Base-by-base conservation (phyloP, 2,329 filamentous ascomycete species). In the Podosphaera fusca region DNA sequence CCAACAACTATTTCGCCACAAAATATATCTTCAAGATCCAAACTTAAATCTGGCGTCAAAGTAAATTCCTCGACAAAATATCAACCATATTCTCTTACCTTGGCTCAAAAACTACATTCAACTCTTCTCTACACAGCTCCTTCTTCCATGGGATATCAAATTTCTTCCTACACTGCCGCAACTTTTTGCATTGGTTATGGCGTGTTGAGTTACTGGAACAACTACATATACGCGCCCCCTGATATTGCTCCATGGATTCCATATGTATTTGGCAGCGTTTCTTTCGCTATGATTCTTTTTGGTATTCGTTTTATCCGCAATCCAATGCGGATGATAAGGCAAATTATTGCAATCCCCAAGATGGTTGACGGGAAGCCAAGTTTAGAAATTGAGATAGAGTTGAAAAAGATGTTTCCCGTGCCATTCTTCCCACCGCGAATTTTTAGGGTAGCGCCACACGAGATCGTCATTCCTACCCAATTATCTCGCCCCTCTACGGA, bases 81-180 rank as follows among this genome's bases (percentile, higher is more conserved):
- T 64, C 73, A 70, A 63, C 72, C 69, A 56, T 80, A 75, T 68
- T 73, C 74, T 63, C 74, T 74, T n/a, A 63, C 58, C 59, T 73
- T 86, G 42, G 75, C 78, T 12, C 70, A 71, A 58, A 76, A 78
- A 60, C 64, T 73, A n/a, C 69, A 72, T 1, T 73, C 76, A 4
- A 79, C 82, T 6, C 68, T 77, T 2, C 72, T 87, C 49, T 87
- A 84, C 70, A 73, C 81, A 63, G 75, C 77, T 1, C 79, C 79
- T 12, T 79, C 80, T 0, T 81, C 85, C 63, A 75, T 76, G 58
- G 73, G 74, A 68, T 83, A 81, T 67, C 74, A 82, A 60, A 65
- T 77, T 61, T 76, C 77, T 51, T 78, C 78, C 64, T 81, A 81
- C 67, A 67, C 70, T 12, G 74, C 77, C 33, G 76, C 76, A 1